Base-by-base conservation (phyloP, 2,329 filamentous ascomycete species). In the Monilinia polystroma region DNA sequence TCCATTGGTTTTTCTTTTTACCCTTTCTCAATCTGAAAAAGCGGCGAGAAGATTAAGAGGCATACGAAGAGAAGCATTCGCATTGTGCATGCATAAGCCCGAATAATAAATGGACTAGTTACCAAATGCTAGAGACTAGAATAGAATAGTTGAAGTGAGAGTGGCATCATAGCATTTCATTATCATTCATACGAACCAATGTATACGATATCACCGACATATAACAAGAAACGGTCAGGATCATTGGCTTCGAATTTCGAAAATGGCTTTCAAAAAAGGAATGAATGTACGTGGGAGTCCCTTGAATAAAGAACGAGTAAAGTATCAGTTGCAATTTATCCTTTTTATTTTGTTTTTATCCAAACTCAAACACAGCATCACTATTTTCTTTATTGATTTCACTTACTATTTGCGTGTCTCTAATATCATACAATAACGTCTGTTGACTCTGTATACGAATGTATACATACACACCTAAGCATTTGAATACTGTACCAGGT, bases 1-100 rank as follows among this genome's bases (percentile, higher is more conserved):
- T 52, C 26, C 59, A 16, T 11, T 29, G 38, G 20, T 32, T 29
- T 62, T 29, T 63, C 47, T 53, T 3, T 29, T 52, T n/a, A 41
- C 5, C n/a, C 7, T 6, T 41, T 53, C 23, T 35, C 43, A 10
- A 35, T 3, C 2, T 41, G 11, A 53, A 53, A 60, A 66, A 60
- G 64, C 64, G 58, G 64, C 64, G 64, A 54, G 23, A 53, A 20
- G 38, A 14, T 43, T 23, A 20, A 62, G 26, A 43, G 35, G 47
- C 23, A 35, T 29, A 62, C 47, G 41, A 65, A 32, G 16, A 14
- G 32, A 26, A 41, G 38, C 38, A 41, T 41, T 41, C 38, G 66
- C 62, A 67, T 68, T 72, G 23, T 57, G 69, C 68, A 72, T 72
- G 72, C 73, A 74, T 73, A 74, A 73, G 72, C 70, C 71, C 69